A percentile compares a stretch with the other conserved stretches of the same genome.
Evolutionary conservation across 768 basidiomycete genomes (phyloP).

Genomic region (Candolleomyces aberdarensis): DNA sequence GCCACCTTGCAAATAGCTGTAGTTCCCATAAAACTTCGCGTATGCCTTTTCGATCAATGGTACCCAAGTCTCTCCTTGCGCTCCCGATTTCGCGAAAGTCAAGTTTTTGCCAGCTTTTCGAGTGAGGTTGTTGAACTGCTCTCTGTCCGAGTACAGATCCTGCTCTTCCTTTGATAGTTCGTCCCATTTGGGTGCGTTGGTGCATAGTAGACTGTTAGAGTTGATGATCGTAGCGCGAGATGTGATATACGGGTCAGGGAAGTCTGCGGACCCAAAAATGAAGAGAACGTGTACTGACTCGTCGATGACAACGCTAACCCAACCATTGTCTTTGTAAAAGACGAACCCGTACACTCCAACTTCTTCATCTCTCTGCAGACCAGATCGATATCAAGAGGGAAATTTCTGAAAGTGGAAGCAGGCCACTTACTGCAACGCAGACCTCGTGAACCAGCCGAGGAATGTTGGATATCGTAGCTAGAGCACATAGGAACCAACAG

Average conservation of each 20-base stretch:
- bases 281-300: slow-evolving; percentile 33
- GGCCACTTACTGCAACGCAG: slow-evolving; percentile 33
- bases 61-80: slow-evolving; percentile 54
- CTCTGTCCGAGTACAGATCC: slow-evolving; percentile 48
- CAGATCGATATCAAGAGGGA: neutral
- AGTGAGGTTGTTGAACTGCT: slow-evolving; percentile 40
- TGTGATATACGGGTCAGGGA: neutral
- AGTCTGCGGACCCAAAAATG: too few relatives aligned
- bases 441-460: slow-evolving; percentile 46
- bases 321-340: slow-evolving; percentile 49
- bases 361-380: slow-evolving; percentile 42
- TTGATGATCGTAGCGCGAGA: neutral
- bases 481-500: slow-evolving; percentile 53
- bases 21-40: slow-evolving; percentile 54
- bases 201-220: slow-evolving; percentile 43
- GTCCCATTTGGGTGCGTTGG: slow-evolving; percentile 50
- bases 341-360: slow-evolving; percentile 59
- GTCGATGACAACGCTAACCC: slow-evolving; percentile 57
- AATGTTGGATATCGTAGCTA: slow-evolving; percentile 45
- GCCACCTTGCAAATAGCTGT: slow-evolving; percentile 40
- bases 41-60: slow-evolving; percentile 58
- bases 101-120: slow-evolving; percentile 45
- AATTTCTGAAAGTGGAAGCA: too few relatives aligned
- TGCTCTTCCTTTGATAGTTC: slow-evolving; percentile 38
- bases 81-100: slow-evolving; percentile 47